phyloP scores from a whole-genome alignment of 2,329 filamentous ascomycete genomes.

The Verticillium zaregamsianum region DNA sequence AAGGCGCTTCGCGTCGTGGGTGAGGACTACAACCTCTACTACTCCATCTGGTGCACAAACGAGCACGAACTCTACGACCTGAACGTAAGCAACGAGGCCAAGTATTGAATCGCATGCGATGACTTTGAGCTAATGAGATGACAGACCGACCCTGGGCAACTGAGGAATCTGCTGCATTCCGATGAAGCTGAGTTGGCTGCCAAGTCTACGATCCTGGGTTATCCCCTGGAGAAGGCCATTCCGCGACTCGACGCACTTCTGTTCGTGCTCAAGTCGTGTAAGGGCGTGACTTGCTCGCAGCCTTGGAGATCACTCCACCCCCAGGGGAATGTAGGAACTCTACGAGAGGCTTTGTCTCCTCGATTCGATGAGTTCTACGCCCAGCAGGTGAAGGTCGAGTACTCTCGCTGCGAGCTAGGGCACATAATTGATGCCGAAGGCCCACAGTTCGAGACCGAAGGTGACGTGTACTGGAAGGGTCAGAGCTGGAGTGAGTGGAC shows the following conservation, averaged over 20 bases:
- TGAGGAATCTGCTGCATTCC: slow-evolving; percentile 19
- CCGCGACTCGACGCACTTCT: slow-evolving; percentile 54
- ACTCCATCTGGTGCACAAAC: slow-evolving; percentile 46
- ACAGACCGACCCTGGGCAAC: slow-evolving; percentile 47
- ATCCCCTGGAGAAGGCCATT: slow-evolving; percentile 34
- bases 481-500: slow-evolving; percentile 22
- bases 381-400: slow-evolving; percentile 43
- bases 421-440: slow-evolving; percentile 54
- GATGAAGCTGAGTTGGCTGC: slow-evolving; percentile 9
- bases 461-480: slow-evolving; percentile 18
- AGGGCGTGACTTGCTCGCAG: slow-evolving; percentile 42
- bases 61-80: slow-evolving; percentile 48
- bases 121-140: neutral
- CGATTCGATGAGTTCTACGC: slow-evolving; percentile 50
- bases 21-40: slow-evolving; percentile 24
- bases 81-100: slow-evolving; percentile 29
- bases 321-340: slow-evolving; percentile 40
- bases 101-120: neutral
- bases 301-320: slow-evolving; percentile 56
- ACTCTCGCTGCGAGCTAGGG: slow-evolving; percentile 48
- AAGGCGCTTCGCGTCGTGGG: slow-evolving; percentile 43
- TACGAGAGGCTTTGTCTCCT: slow-evolving; percentile 44
- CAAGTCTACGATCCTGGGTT: slow-evolving; percentile 22
- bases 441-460: slow-evolving; percentile 32
- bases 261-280: slow-evolving; percentile 57